Conservation (phyloP, 2,329 filamentous ascomycete species). For the Aspergillus sp. region DNA sequence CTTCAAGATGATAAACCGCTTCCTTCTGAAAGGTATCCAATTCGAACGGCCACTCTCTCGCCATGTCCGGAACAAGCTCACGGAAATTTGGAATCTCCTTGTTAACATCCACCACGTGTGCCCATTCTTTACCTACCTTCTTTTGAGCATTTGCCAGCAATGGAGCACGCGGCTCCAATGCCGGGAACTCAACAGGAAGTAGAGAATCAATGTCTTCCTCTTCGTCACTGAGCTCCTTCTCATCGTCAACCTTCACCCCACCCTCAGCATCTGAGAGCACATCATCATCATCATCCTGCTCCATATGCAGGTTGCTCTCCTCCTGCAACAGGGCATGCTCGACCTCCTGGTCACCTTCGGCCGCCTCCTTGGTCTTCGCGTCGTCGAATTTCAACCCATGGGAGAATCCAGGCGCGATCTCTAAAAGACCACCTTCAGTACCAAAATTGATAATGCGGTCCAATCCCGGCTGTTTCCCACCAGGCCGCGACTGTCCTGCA, state of each 20-base stretch:
- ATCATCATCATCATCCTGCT: constrained; percentile 45
- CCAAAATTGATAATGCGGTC: constrained; percentile 80
- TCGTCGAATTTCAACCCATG: constrained; percentile 67
- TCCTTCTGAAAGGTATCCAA: constrained; percentile 98
- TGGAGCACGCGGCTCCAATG: constrained; percentile 73
- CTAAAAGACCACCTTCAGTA: constrained; percentile 66
- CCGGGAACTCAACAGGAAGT: constrained; percentile 85
- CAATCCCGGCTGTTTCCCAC: constrained; percentile 46
- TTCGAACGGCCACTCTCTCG: constrained; percentile 91
- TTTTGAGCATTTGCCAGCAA: constrained; percentile 64
- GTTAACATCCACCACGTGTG: constrained; percentile 95
- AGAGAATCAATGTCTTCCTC: constrained; percentile 69
- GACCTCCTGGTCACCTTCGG: constrained; percentile 60
- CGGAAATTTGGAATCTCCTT: constrained; percentile 88
- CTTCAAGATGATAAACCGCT: constrained; percentile 93
- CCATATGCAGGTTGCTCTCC: constrained; percentile 36
- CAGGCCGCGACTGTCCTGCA: constrained; percentile 36
- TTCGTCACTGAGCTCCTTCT: constrained; percentile 24
- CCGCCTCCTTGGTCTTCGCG: constrained; percentile 49
- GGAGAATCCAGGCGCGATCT: constrained; percentile 71
- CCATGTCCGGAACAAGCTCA: constrained; percentile 93
- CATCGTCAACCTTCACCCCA: constrained; percentile 18
- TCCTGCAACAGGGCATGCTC: constrained; percentile 52
- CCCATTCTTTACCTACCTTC: constrained; percentile 80
- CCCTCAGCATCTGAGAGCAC: constrained; percentile 23